Evolutionary conservation across 164 flowering plant genomes (phyloP).

Genomic region (Vitis rotundifolia): DNA sequence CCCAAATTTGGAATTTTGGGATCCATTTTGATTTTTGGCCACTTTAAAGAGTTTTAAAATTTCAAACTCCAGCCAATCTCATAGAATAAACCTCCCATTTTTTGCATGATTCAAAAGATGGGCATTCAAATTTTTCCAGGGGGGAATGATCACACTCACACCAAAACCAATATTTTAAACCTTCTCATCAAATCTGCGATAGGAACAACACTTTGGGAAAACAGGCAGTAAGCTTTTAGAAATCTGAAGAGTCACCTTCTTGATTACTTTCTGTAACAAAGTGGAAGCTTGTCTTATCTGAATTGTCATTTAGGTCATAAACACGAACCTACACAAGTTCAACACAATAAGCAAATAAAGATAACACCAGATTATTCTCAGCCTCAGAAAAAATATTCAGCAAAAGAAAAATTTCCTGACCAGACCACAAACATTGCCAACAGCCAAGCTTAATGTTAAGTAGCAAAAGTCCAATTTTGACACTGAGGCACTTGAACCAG

Average conservation of each 20-base stretch:
- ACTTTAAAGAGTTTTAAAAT: not conserved
- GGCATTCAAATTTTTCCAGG: not conserved
- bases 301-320: constrained; percentile 44
- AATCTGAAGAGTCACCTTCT: constrained; percentile 39
- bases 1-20: not conserved
- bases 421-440: constrained; percentile 82
- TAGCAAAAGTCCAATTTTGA: constrained; percentile 65
- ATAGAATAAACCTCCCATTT: not conserved
- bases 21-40: not conserved
- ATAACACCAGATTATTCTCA: constrained; percentile 1
- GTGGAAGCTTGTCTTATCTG: constrained; percentile 42
- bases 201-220: not conserved
- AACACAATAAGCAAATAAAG: constrained; percentile 10
- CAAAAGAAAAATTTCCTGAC: constrained; percentile 44
- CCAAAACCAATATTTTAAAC: not conserved
- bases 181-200: not conserved
- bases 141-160: not conserved
- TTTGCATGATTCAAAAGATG: not conserved
- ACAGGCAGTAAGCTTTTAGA: too few relatives aligned
- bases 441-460: constrained; percentile 52
- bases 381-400: not conserved
- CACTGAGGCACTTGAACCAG: constrained; percentile 56
- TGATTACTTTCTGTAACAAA: constrained; percentile 49
- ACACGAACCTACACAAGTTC: constrained; percentile 55
- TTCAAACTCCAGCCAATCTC: not conserved